phyloP scores from a whole-genome alignment of 1,284 basidiomycete genomes.

The Volvariella volvacea region DNA sequence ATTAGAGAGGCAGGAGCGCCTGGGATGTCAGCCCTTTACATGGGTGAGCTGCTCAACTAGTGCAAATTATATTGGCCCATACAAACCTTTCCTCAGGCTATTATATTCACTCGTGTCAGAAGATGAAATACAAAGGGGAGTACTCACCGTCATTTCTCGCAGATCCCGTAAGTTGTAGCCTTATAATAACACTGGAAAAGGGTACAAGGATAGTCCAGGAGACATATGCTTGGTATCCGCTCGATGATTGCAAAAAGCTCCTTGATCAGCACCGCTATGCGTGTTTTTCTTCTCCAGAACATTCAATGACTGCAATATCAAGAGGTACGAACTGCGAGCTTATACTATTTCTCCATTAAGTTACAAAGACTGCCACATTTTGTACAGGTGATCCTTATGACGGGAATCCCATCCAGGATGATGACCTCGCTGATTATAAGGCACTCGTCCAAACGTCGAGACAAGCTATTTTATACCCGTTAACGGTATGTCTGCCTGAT shows the following conservation, averaged over 20 bases:
- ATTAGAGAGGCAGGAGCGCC: constrained; percentile 64
- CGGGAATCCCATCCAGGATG: too few species aligned
- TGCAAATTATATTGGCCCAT: too few species aligned
- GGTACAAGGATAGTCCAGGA: constrained; percentile 37
- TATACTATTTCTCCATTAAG: too few species aligned
- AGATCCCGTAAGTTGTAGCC: constrained; percentile 62
- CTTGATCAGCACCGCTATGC: constrained; percentile 65
- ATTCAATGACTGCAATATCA: constrained; percentile 29
- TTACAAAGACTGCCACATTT: too few species aligned
- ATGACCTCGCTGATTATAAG: too few species aligned
- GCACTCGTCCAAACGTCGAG: too few species aligned
- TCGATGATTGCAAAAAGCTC: constrained; percentile 51
- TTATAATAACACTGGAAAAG: not conserved
- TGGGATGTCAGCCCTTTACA: constrained; percentile 67
- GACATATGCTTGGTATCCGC: constrained; percentile 70
- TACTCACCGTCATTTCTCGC: constrained; percentile 84
- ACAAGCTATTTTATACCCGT: too few species aligned
- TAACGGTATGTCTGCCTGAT: constrained; percentile 10
- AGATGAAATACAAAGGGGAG: constrained; percentile 97
- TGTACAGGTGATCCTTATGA: too few species aligned
- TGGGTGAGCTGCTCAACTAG: constrained; percentile 55
- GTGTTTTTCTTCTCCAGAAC: constrained; percentile 59
- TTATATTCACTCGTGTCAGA: constrained; percentile 87
- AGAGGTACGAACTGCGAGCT: not conserved
- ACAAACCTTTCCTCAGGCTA: too few species aligned